A percentile compares a stretch with the other conserved stretches of the same genome.
Conservation (phyloP, 345 rosid genomes). For the Salix caprea region DNA sequence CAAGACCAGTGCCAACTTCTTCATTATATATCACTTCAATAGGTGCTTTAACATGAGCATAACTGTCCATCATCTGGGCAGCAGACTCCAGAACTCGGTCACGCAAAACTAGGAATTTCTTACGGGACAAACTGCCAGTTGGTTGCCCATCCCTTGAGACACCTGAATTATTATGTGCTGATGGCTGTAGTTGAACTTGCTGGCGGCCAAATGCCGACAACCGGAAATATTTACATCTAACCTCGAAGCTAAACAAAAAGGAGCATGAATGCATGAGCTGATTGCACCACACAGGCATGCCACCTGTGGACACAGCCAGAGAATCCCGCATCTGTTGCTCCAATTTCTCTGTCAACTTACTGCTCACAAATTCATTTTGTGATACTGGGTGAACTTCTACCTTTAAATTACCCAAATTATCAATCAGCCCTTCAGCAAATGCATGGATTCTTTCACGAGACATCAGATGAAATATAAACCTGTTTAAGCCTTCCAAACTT, state of each 20-base stretch:
- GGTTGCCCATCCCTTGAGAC: constrained; percentile 47
- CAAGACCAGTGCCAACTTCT: constrained; percentile 98
- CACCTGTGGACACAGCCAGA: constrained; percentile 59
- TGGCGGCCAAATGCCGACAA: constrained; percentile 70
- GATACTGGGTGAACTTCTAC: constrained; percentile 46
- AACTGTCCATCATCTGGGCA: constrained; percentile 69
- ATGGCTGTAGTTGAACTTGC: constrained; percentile 33
- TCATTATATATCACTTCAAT: constrained; percentile 81
- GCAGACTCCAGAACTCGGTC: constrained; percentile 75
- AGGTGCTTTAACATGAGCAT: constrained; percentile 51
- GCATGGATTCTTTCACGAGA: constrained; percentile 53
- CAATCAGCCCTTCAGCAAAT: constrained; percentile 59
- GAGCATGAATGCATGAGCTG: constrained; percentile 84
- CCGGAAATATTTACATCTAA: constrained; percentile 66
- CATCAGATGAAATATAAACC: constrained; percentile 59
- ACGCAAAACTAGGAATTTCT: constrained; percentile 71
- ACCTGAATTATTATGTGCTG: constrained; percentile 43
- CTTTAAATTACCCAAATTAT: constrained; percentile 58
- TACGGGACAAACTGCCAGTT: constrained; percentile 47
- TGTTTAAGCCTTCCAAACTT: constrained; percentile 69
- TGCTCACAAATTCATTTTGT: constrained; percentile 64
- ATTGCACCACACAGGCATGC: constrained; percentile 83
- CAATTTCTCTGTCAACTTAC: constrained; percentile 83
- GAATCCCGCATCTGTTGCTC: constrained; percentile 89
- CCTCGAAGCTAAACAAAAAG: constrained; percentile 84